These are phyloP conservation scores for Microsporum audouinii DNA, from an alignment of 2,329 filamentous ascomycete genomes.

Conservation along the genomic window DNA sequence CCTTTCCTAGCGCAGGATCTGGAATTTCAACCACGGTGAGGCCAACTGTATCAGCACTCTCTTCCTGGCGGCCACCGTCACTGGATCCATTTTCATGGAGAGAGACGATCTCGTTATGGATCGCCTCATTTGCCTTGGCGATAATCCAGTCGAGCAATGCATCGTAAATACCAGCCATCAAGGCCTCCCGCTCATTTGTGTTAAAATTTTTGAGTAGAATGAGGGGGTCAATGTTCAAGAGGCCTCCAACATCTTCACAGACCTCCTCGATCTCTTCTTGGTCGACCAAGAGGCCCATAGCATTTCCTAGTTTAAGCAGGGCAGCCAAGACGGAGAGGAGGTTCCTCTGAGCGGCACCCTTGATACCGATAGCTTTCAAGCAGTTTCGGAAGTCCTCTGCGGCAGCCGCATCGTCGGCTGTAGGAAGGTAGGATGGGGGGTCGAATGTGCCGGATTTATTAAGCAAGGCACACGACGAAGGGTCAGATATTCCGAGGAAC, in stretches of 20 bases:
- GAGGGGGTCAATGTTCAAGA: conserved; percentile 79
- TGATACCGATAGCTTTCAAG: conserved; percentile 86
- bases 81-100: conserved; percentile 55
- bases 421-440: conserved; percentile 78
- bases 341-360: conserved; percentile 67
- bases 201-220: conserved; percentile 66
- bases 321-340: conserved; percentile 78
- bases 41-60: conserved; percentile 70
- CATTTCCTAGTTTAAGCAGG: conserved; percentile 82
- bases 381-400: conserved; percentile 86
- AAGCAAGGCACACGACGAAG: conserved; percentile 66
- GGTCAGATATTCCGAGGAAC: conserved; percentile 67
- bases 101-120: conserved; percentile 60
- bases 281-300: conserved; percentile 72
- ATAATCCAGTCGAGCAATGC: conserved; percentile 92
- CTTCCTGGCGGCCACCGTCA: conserved; percentile 54
- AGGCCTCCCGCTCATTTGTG: conserved; percentile 68
- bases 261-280: conserved; percentile 72
- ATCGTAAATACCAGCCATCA: conserved; percentile 84
- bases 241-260: conserved; percentile 77
- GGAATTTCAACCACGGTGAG: conserved; percentile 84
- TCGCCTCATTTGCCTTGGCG: conserved; percentile 73
- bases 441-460: conserved; percentile 74
- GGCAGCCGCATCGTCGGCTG: conserved; percentile 80
- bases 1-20: conserved; percentile 67